A percentile compares a stretch with the other conserved stretches of the same genome.
phyloP scores from a whole-genome alignment of 169 alveolate genomes.

The Eimeria praecox region DNA sequence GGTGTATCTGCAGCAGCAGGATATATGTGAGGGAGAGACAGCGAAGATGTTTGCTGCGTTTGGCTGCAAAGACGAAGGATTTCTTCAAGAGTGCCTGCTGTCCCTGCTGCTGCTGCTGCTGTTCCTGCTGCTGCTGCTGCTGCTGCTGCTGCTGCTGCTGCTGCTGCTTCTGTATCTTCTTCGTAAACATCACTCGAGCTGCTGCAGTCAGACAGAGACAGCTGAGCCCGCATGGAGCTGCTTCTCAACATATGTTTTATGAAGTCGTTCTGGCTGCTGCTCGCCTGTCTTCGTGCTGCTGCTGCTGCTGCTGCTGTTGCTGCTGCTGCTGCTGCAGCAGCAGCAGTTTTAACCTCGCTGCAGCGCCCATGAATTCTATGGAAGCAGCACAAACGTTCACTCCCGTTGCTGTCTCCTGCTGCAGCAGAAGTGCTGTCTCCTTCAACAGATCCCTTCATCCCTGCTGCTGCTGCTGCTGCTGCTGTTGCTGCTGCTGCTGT shows the following conservation, averaged over 20 bases:
- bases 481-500: slow-evolving; percentile 38
- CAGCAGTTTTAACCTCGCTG: neutral
- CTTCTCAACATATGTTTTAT: slow-evolving; percentile 3
- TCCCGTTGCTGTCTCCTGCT: neutral
- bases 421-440: neutral
- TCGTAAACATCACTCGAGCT: neutral
- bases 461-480: neutral
- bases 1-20: neutral
- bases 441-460: neutral
- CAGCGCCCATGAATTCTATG: neutral
- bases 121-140: slow-evolving; percentile 32
- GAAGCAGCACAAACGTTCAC: slow-evolving; percentile 2
- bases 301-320: slow-evolving; percentile 25
- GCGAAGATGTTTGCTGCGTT: neutral
- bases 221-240: slow-evolving; percentile 6
- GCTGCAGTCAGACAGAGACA: neutral
- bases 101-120: slow-evolving; percentile 14
- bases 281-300: neutral
- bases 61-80: slow-evolving; percentile 10
- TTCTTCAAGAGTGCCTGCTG: neutral
- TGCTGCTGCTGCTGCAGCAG: slow-evolving; percentile 45
- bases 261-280: slow-evolving; percentile 2
- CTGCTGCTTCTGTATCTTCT: neutral
- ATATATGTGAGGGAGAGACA: neutral
- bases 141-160: slow-evolving; percentile 39